Conservation (phyloP, 352 stramenopile species). For the Globisporangium solare region DNA sequence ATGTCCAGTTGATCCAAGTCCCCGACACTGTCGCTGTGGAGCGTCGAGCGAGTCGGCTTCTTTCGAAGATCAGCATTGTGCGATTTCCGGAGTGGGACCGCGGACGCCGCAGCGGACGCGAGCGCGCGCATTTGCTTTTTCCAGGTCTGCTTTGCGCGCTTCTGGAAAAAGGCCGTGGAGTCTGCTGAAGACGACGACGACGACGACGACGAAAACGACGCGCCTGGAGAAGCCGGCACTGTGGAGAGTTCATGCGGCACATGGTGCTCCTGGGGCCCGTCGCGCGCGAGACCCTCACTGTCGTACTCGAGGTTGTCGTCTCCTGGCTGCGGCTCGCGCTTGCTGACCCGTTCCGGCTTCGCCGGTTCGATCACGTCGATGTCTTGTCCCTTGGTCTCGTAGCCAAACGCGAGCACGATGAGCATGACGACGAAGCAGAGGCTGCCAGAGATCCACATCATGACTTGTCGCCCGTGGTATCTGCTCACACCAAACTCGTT, state of each 20-base stretch:
- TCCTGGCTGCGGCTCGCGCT: slow-evolving; percentile 1
- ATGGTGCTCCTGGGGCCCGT: slow-evolving; percentile 8
- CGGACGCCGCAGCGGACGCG: slow-evolving; percentile 4
- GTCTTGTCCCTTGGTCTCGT: slow-evolving; percentile 13
- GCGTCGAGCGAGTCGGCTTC: slow-evolving; percentile 14
- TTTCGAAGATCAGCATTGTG: slow-evolving; percentile 4
- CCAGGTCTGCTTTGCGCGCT: slow-evolving; percentile 10
- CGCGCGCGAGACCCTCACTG: slow-evolving; percentile 4
- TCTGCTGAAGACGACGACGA: slow-evolving; percentile 8
- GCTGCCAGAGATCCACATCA: slow-evolving; percentile 10
- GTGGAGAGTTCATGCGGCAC: slow-evolving; percentile 21
- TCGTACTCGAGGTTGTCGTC: slow-evolving; percentile 6
- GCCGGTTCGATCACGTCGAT: slow-evolving; percentile 17
- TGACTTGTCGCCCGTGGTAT: slow-evolving; percentile 4
- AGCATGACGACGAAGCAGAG: not conserved
- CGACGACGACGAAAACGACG: slow-evolving; percentile 12
- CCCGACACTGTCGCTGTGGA: slow-evolving; percentile 15
- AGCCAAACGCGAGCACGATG: slow-evolving; percentile 4
- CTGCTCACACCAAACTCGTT: not conserved
- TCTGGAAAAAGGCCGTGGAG: slow-evolving; percentile 2
- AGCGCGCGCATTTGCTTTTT: slow-evolving; percentile 16
- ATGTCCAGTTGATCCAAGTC: slow-evolving; percentile 34
- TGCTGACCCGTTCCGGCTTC: slow-evolving; percentile 2
- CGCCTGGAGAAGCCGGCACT: slow-evolving; percentile 15
- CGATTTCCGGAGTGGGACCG: slow-evolving; percentile 8